Base-by-base conservation (phyloP, 768 basidiomycete species). In the Auriculariales sp. region DNA sequence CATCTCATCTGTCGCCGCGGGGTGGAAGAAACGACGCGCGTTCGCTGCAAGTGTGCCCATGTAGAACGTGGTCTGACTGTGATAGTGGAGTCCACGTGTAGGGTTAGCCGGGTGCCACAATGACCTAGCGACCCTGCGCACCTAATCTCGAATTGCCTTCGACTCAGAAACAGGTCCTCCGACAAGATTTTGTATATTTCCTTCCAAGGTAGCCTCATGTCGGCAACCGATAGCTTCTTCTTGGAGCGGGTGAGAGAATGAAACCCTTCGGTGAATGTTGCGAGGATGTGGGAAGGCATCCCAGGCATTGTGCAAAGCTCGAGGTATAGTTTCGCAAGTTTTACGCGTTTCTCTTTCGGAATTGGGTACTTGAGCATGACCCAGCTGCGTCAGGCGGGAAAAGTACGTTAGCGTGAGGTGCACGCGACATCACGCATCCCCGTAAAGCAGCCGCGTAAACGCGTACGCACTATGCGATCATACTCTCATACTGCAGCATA, bases 1-100 rank as follows among this genome's bases (percentile, higher is more conserved):
- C 88, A 95, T 93, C 57, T 87, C 83, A 55, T 83, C 78, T 48
- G 81, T 81, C 29, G 87, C 82, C 34, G 83, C 77, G 15, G 90
- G 90, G 57, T 91, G 89, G 65, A 91, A 93, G 71, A 93, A 93
- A 49, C 84, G 71, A 48, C 86, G 77, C 39, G 76, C 69, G 57
- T 71, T 71, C 31, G 79, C 74, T 28, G 81, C 79, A 53, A 85
- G 70, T 55, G 77, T 77, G 3, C 80, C 83, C 79, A 84, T 78
- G 56, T 77, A 82, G 76, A 78, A 84, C 15, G 83, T 75, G n/a
- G 79, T 63, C 66, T 83, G 82, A 53, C 83, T 84, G 54, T n/a
- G n/a, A n/a, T n/a, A 22, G 49, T 29, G 25, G 36, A 46, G 25
- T 27, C 31, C 36, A 45, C 36, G 34, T 11, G 49, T 35, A 48